A percentile compares a stretch with the other conserved stretches of the same genome.
Evolutionary conservation across 768 basidiomycete genomes (phyloP).

Genomic region (Boletus fagicola): DNA sequence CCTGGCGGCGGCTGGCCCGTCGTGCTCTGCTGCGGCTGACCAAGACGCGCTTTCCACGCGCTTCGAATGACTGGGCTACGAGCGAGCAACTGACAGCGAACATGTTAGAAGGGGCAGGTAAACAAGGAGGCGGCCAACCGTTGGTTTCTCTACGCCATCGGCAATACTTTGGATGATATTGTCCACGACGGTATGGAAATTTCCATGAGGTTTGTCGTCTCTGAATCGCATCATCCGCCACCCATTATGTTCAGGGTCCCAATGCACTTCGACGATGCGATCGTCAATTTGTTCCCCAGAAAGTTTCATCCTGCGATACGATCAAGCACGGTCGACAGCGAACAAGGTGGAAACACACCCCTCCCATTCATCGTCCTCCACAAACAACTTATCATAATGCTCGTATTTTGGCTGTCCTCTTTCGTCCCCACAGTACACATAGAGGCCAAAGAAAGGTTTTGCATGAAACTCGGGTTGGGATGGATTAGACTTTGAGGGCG

Average conservation of each 20-base stretch:
- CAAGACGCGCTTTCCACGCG: slow-evolving; percentile 71
- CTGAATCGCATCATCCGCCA: slow-evolving; percentile 95
- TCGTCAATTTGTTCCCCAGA: slow-evolving; percentile 89
- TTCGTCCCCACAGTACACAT: slow-evolving; percentile 78
- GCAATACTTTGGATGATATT: slow-evolving; percentile 88
- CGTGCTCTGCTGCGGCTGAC: slow-evolving; percentile 34
- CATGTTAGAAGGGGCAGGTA: slow-evolving; percentile 10
- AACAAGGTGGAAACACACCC: slow-evolving; percentile 48
- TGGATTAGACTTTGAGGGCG: slow-evolving; percentile 53
- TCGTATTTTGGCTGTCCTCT: slow-evolving; percentile 62
- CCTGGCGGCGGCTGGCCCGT: slow-evolving; percentile 22
- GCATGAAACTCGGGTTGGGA: slow-evolving; percentile 72
- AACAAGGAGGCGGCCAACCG: slow-evolving; percentile 47
- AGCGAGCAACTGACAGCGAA: slow-evolving; percentile 56
- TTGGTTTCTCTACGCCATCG: slow-evolving; percentile 90
- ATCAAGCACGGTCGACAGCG: slow-evolving; percentile 2
- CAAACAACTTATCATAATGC: slow-evolving; percentile 79
- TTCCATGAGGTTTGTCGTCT: slow-evolving; percentile 92
- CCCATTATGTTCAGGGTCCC: slow-evolving; percentile 62
- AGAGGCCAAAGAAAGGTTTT: slow-evolving; percentile 82
- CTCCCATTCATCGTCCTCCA: slow-evolving; percentile 93
- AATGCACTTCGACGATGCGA: slow-evolving; percentile 90
- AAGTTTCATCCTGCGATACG: slow-evolving; percentile 65
- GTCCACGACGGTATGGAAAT: slow-evolving; percentile 79
- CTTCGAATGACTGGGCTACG: slow-evolving; percentile 62